phyloP scores from a whole-genome alignment of 805 yeast genomes.

The Saccharomycopsis fodiens region DNA sequence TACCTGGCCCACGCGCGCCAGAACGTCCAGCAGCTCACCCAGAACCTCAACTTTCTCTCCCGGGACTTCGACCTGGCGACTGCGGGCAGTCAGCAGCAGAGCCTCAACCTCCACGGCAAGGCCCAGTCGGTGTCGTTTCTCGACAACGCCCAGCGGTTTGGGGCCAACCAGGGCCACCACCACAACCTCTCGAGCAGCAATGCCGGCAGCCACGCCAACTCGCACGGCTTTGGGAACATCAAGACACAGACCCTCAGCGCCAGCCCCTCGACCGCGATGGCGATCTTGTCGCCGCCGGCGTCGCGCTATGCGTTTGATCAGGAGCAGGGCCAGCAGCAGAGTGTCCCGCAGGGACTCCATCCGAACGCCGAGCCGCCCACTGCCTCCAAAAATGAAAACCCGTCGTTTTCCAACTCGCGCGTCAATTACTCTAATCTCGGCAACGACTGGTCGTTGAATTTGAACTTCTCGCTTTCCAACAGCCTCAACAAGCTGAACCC shows the following conservation, averaged over 20 bases:
- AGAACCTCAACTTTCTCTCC: constrained; percentile 4
- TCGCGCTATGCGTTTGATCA: constrained; percentile 27
- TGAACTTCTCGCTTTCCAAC: constrained; percentile 12
- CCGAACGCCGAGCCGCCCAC: background rate
- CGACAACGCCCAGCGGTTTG: background rate
- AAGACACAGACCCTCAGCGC: constrained; percentile 7
- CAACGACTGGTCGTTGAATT: constrained; percentile 19
- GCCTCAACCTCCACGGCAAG: constrained; percentile 10
- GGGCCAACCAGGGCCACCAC: background rate
- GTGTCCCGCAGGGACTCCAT: background rate
- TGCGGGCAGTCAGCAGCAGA: background rate
- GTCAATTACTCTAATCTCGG: constrained; percentile 17
- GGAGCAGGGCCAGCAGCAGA: background rate
- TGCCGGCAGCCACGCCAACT: background rate
- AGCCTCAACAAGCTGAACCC: constrained; percentile 6
- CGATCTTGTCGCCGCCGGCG: constrained; percentile 36
- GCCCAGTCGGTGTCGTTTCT: constrained; percentile 18
- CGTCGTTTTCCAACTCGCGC: constrained; percentile 8
- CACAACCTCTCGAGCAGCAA: background rate
- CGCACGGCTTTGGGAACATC: constrained; percentile 4
- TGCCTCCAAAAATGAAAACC: no score
- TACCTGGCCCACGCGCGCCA: constrained; percentile 3
- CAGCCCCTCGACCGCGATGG: constrained; percentile 26
- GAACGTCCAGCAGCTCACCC: constrained; percentile 7
- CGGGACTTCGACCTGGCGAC: background rate